These are phyloP conservation scores for Uncinocarpus reesii DNA, from an alignment of 2,329 filamentous ascomycete species.

Conservation along the genomic window DNA sequence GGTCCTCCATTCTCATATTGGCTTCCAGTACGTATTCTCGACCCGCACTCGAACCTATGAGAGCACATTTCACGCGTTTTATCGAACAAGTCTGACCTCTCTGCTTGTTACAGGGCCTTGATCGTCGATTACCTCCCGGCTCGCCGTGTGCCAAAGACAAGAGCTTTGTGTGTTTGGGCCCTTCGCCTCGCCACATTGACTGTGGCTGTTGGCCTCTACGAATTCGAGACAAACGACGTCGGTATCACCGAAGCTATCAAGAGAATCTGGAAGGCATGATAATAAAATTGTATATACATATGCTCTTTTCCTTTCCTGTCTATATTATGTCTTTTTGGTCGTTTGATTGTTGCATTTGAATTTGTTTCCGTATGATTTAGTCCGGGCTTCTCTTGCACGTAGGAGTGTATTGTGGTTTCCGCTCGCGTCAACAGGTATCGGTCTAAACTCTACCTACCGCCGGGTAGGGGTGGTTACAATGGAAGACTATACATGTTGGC, in stretches of 20 bases:
- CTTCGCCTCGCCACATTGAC: constrained; percentile 69
- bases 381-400: no score
- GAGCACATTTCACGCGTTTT: no score
- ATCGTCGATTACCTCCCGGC: constrained; percentile 86
- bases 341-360: not conserved
- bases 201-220: constrained; percentile 82
- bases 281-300: constrained; percentile 19
- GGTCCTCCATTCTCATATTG: constrained; percentile 89
- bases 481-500: not conserved
- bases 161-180: constrained; percentile 61
- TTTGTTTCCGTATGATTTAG: no score
- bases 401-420: no score
- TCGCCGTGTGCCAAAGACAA: constrained; percentile 56
- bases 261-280: constrained; percentile 71
- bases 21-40: constrained; percentile 59
- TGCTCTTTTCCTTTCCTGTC: constrained; percentile 20
- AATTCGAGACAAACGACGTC: constrained; percentile 98
- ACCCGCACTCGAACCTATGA: no score
- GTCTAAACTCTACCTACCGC: not conserved
- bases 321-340: constrained; percentile 20
- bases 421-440: no score
- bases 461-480: not conserved
- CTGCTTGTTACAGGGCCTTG: constrained; percentile 42
- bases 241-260: constrained; percentile 82
- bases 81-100: no score